Percentiles rank a stretch among this genome's conserved stretches.
These are phyloP conservation scores for Nigrospora sphaerica DNA, from an alignment of 2,329 filamentous ascomycete species.

Conservation along the genomic window DNA sequence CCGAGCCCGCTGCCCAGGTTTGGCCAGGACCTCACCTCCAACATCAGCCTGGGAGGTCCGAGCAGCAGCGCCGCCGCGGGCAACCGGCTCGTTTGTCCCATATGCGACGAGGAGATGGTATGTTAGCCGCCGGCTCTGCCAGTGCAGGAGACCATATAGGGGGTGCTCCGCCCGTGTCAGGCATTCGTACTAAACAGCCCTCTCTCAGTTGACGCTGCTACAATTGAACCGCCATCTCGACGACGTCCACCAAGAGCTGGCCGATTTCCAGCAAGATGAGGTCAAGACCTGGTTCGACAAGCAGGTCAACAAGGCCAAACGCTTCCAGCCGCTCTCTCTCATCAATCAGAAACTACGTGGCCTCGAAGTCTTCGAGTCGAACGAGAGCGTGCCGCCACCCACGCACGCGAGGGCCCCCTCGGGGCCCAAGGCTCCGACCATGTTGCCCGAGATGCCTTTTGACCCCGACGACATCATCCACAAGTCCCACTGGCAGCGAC, in stretches of 20 bases:
- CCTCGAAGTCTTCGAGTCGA: constrained; percentile 89
- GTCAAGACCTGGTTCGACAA: constrained; percentile 97
- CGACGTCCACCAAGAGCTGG: constrained; percentile 82
- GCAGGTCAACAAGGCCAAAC: constrained; percentile 87
- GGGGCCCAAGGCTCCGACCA: constrained; percentile 23
- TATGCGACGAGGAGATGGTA: constrained; percentile 98
- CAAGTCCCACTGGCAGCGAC: constrained; percentile 80
- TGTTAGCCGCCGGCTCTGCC: constrained; percentile 10
- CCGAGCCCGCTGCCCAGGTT: constrained; percentile 61
- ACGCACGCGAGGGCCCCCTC: constrained; percentile 23
- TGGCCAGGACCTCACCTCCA: constrained; percentile 71
- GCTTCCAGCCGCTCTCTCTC: constrained; percentile 83
- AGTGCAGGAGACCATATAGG: no score
- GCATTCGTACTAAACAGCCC: not conserved
- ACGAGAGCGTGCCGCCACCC: constrained; percentile 52
- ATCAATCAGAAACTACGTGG: constrained; percentile 92
- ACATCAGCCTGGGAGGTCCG: constrained; percentile 60
- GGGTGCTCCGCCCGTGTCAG: no score
- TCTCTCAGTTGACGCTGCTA: constrained; percentile 69
- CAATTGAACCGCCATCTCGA: constrained; percentile 86
- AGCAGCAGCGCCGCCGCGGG: constrained; percentile 50
- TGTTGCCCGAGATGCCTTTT: constrained; percentile 30
- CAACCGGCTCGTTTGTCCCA: constrained; percentile 81
- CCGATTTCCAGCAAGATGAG: constrained; percentile 83
- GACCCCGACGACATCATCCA: constrained; percentile 91